A percentile compares a stretch with the other conserved stretches of the same genome.
Evolutionary conservation across 805 yeast species (phyloP).

Genomic region (Candida ficus): DNA sequence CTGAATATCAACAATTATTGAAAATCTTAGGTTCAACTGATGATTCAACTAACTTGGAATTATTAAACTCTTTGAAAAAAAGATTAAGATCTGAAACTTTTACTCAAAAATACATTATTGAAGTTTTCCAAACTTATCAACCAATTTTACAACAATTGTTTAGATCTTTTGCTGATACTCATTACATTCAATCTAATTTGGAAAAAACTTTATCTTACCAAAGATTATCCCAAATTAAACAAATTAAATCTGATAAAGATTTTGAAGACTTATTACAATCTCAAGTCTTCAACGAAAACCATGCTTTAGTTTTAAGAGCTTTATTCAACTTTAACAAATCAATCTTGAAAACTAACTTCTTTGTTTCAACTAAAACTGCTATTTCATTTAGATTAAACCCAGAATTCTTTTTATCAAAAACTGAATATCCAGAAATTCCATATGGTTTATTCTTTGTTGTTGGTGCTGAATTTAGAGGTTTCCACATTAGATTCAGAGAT

Average conservation of each 20-base stretch:
- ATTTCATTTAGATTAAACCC: conserved; percentile 90
- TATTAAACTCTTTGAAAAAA: conserved; percentile 74
- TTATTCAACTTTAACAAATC: conserved; percentile 80
- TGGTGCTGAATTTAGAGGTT: conserved; percentile 95
- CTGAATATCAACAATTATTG: conserved; percentile 73
- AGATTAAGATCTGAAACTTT: conserved; percentile 91
- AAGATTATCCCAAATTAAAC: conserved; percentile 72
- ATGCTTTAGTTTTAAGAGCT: conserved; percentile 73
- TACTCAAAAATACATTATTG: conserved; percentile 77
- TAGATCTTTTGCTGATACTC: conserved; percentile 87
- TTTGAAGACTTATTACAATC: conserved; percentile 63
- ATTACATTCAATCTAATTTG: conserved; percentile 66
- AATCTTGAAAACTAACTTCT: conserved; percentile 89
- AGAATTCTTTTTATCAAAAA: conserved; percentile 61
- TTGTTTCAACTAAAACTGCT: conserved; percentile 91
- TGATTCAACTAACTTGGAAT: conserved; percentile 67
- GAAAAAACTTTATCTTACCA: conserved; percentile 83
- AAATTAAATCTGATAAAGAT: conserved; percentile 69
- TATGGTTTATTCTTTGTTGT: conserved; percentile 94
- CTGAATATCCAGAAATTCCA: conserved; percentile 90
- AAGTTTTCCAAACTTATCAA: conserved; percentile 64
- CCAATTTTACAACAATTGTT: conserved; percentile 77
- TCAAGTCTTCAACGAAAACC: conserved; percentile 72
- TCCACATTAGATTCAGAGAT: conserved; percentile 95
- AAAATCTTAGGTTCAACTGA: conserved; percentile 47